Evolutionary conservation across 148 eudicot species (phyloP).

Genomic region (Hydrangea macrophylla): DNA sequence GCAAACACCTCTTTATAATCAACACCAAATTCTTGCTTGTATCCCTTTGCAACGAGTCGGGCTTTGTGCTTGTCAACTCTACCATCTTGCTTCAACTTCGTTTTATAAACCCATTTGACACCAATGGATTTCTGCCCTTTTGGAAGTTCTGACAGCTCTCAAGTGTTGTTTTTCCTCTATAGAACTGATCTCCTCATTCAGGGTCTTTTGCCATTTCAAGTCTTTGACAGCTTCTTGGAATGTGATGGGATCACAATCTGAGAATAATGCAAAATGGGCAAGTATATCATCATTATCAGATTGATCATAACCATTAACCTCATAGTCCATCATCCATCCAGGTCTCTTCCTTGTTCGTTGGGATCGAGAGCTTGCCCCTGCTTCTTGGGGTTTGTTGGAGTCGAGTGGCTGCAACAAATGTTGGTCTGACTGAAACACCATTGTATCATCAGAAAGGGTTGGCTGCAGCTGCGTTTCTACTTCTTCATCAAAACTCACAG

Average conservation of each 20-base stretch:
- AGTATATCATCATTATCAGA: not conserved
- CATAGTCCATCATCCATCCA: not conserved
- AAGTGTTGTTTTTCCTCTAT: not conserved
- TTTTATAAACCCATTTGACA: not conserved
- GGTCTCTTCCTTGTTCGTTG: not conserved
- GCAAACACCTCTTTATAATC: no score
- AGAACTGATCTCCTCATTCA: not conserved
- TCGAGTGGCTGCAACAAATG: not conserved
- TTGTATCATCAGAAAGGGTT: not conserved
- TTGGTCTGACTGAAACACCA: no score
- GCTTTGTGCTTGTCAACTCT: not conserved
- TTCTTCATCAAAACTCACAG: not conserved
- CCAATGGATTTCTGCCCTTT: no score
- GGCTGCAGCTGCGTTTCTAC: not conserved
- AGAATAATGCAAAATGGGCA: not conserved
- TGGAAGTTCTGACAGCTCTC: no score
- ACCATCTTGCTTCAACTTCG: not conserved
- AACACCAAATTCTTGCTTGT: no score
- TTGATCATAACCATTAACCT: no score
- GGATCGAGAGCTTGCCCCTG: not conserved
- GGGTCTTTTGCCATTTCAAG: not conserved
- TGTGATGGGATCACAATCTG: not conserved
- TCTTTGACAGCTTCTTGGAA: not conserved
- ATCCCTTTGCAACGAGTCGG: no score
- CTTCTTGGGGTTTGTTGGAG: not conserved